Conservation (phyloP, 2,329 filamentous ascomycete genomes). For the Drechslera avenae region DNA sequence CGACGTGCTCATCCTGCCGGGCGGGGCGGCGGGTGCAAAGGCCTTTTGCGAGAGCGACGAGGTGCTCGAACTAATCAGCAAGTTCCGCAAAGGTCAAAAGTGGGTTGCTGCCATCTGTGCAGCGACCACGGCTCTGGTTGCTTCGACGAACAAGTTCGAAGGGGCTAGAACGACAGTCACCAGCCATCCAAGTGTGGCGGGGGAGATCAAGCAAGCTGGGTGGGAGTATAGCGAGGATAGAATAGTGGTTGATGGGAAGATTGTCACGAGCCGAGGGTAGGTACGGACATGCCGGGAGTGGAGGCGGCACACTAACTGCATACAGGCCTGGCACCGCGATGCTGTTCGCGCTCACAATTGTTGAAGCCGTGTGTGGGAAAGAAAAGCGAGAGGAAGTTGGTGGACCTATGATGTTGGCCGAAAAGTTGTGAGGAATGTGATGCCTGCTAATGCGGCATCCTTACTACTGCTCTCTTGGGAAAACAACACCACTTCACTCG, state of each 20-base stretch:
- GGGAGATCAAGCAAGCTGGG: constrained; percentile 34
- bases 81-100: constrained; percentile 39
- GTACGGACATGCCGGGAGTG: background rate
- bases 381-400: constrained; percentile 58
- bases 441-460: no score
- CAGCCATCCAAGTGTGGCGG: constrained; percentile 47
- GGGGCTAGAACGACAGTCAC: constrained; percentile 37
- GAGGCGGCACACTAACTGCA: background rate
- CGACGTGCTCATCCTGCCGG: constrained; percentile 47
- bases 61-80: constrained; percentile 38
- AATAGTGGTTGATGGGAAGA: constrained; percentile 43
- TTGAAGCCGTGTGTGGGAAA: constrained; percentile 45
- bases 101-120: constrained; percentile 48
- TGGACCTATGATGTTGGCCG: constrained; percentile 53
- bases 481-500: no score
- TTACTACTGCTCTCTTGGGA: no score
- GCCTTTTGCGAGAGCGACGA: constrained; percentile 34
- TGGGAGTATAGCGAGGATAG: constrained; percentile 47
- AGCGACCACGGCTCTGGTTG: constrained; percentile 47
- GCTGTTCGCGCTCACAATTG: constrained; percentile 47
- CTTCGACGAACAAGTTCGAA: constrained; percentile 24
- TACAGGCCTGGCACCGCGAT: constrained; percentile 48
- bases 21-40: constrained; percentile 46
- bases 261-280: constrained; percentile 46
- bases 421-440: constrained; percentile 23